Percentiles rank a stretch among this genome's conserved stretches.
Evolutionary conservation across 2,329 filamentous ascomycete genomes (phyloP).

Genomic region (Paracamarosporium sp.): DNA sequence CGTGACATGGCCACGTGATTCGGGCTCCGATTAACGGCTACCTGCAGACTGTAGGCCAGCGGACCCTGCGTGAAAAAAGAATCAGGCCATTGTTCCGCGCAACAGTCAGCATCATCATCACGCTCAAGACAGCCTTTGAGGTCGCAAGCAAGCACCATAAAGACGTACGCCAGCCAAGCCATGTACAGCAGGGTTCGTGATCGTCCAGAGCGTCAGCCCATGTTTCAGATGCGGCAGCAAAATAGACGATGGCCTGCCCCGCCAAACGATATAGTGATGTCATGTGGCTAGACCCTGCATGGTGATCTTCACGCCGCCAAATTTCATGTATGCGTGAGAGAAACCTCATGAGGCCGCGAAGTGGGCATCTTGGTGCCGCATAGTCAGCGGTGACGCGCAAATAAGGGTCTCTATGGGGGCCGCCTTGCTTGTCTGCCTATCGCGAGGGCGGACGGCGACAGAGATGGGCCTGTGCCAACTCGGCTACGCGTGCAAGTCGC

Average conservation of each 20-base stretch:
- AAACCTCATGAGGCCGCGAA: background rate
- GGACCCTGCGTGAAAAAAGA: background rate
- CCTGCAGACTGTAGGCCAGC: background rate
- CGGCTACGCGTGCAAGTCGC: background rate
- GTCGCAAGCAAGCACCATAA: background rate
- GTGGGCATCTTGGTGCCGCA: background rate
- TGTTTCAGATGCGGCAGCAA: constrained; percentile 1
- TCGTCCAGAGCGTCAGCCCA: background rate
- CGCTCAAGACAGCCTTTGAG: background rate
- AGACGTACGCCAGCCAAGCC: background rate
- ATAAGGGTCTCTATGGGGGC: background rate
- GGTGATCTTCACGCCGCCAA: background rate
- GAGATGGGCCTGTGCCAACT: background rate
- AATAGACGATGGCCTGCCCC: background rate
- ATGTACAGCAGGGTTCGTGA: background rate
- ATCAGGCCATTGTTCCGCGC: background rate
- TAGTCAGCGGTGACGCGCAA: background rate
- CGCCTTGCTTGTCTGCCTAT: background rate
- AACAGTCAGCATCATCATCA: background rate
- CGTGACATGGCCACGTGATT: background rate
- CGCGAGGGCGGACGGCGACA: background rate
- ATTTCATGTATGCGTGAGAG: too few relatives aligned
- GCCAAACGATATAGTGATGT: background rate
- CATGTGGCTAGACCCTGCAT: constrained; percentile 7
- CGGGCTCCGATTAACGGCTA: background rate